Evolutionary conservation across 768 basidiomycete species (phyloP).

Genomic region (Macrolepiota fuliginosa): DNA sequence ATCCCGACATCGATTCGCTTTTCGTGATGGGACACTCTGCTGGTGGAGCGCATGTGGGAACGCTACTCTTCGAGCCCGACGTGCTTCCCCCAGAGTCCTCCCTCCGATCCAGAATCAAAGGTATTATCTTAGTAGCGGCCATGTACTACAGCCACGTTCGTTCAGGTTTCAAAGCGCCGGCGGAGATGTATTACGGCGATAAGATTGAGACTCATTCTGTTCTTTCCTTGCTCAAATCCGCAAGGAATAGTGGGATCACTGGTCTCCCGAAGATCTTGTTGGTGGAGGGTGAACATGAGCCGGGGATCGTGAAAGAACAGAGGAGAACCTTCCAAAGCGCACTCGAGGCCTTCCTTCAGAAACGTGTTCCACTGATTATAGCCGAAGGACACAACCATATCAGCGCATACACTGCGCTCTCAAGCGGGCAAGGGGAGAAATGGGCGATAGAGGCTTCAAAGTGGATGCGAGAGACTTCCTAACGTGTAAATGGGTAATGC

Average conservation of each 20-base stretch:
- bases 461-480: slow-evolving; percentile 27
- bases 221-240: slow-evolving; percentile 26
- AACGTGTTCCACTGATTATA: slow-evolving; percentile 31
- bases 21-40: slow-evolving; percentile 63
- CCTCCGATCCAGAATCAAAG: slow-evolving; percentile 38
- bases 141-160: slow-evolving; percentile 33
- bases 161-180: slow-evolving; percentile 20
- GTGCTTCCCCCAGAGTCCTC: slow-evolving; percentile 29
- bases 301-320: slow-evolving; percentile 36
- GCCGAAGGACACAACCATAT: slow-evolving; percentile 62
- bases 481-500: neutral
- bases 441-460: slow-evolving; percentile 52
- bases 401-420: slow-evolving; percentile 47
- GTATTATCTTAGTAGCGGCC: slow-evolving; percentile 44
- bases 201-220: neutral
- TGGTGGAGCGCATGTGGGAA: slow-evolving; percentile 49
- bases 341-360: slow-evolving; percentile 33
- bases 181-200: slow-evolving; percentile 27
- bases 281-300: slow-evolving; percentile 53
- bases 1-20: slow-evolving; percentile 39
- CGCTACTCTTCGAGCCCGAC: slow-evolving; percentile 38
- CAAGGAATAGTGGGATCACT: slow-evolving; percentile 20
- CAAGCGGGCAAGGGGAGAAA: slow-evolving; percentile 56
- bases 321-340: slow-evolving; percentile 36
- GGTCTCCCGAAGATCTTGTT: slow-evolving; percentile 46